Base-by-base conservation (phyloP, 371 early-diverging fungal genomes). In the Basidiobolus meristosporus region DNA sequence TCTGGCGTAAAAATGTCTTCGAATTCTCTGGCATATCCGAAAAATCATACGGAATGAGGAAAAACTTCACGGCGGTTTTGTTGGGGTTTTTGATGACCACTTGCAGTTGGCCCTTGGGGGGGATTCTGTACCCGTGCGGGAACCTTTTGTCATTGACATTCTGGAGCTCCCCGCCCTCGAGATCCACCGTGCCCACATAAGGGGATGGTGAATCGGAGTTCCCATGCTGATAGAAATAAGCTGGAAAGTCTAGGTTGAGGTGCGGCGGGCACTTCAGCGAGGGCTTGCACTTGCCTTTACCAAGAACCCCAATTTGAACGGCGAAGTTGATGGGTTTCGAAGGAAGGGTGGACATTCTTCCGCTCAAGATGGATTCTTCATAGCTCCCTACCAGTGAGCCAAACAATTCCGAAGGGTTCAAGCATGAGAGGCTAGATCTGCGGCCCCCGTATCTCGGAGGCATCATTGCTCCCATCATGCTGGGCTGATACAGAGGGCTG, bases 1-100 rank as follows among this genome's bases (percentile, higher is more conserved):
- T 84, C 52, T 85, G 85, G 6, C 88, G 67, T 17, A 88, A 50
- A 48, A 85, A 79, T 7, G 88, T 88, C 48, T 81, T 81, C 4
- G 71, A 62, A 22, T 53, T 53, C 6, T 60, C 44, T 0, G 85
- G 84, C 82, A 85, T 78, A 31, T 77, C 79, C 4, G 55, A 55
- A 38, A 84, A 68, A 50, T 88, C 81, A 47, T 85, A 88, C 0
- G 83, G 85, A 1, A 88, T 57, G 26, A 85, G 42, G 43, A 82
- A 85, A 0, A 85, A 51, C 47, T 88, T 84, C 39, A 84, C 73
- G 0, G 75, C 82, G 0, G 84, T 79, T 38, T 69, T 68, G 53
- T 70, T 63, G 1, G 79, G 77, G 43, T 88, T 88, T 52, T 81
- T 78, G 53, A 88, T 74, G 22, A 82, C 71, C 7, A 88, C 65